Evolutionary conservation across 805 yeast species (phyloP).

Genomic region (Candida quercuum): DNA sequence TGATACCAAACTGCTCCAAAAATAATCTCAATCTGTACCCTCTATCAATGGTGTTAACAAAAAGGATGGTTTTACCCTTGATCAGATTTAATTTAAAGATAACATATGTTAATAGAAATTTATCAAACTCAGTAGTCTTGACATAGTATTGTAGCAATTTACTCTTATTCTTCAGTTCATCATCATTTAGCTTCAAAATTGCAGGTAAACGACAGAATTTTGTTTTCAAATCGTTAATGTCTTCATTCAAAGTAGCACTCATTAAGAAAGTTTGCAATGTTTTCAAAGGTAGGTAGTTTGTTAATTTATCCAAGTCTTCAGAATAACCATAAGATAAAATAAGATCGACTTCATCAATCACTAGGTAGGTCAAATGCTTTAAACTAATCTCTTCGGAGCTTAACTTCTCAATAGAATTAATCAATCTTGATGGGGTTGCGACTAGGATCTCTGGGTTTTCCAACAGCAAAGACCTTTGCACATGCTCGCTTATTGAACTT

Average conservation of each 20-base stretch:
- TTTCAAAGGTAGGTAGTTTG: conserved; percentile 61
- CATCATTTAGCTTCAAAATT: conserved; percentile 72
- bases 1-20: conserved; percentile 90
- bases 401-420: conserved; percentile 47
- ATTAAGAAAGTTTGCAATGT: conserved; percentile 83
- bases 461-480: conserved; percentile 61
- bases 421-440: conserved; percentile 81
- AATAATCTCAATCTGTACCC: conserved; percentile 89
- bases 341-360: conserved; percentile 93
- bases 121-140: conserved; percentile 83
- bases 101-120: conserved; percentile 84
- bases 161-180: conserved; percentile 43
- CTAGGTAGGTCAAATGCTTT: conserved; percentile 58
- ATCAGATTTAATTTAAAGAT: conserved; percentile 83
- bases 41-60: conserved; percentile 92
- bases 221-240: conserved; percentile 67
- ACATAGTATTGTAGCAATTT: conserved; percentile 83
- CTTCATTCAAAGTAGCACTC: conserved; percentile 94
- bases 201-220: conserved; percentile 83
- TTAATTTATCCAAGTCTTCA: conserved; percentile 71
- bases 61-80: conserved; percentile 84
- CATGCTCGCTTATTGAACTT: conserved; percentile 59
- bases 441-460: conserved; percentile 78
- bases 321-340: conserved; percentile 85
- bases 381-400: conserved; percentile 43